phyloP scores from a whole-genome alignment of 768 basidiomycete species.

The Mycena floridula region DNA sequence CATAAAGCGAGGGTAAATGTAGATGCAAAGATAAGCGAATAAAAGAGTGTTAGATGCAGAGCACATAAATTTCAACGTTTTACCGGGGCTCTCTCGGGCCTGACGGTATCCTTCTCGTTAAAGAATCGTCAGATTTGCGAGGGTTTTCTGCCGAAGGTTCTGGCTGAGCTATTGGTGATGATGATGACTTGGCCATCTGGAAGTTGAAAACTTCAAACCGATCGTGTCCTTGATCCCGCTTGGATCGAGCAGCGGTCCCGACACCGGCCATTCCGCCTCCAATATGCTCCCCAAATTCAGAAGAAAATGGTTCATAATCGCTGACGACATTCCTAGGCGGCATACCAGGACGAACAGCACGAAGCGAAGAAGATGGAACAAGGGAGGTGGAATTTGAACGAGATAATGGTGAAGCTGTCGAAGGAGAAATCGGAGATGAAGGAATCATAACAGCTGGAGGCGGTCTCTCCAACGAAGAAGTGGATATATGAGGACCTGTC shows the following conservation, averaged over 20 bases:
- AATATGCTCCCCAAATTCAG: neutral
- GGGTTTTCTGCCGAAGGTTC: too few relatives aligned
- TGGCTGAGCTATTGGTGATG: too few relatives aligned
- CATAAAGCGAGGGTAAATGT: too few relatives aligned
- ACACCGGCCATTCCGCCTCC: neutral
- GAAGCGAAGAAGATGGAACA: neutral
- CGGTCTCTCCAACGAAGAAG: too few relatives aligned
- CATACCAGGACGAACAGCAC: neutral
- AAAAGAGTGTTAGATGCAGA: too few relatives aligned
- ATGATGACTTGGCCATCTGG: too few relatives aligned
- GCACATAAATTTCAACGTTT: too few relatives aligned
- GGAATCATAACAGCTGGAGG: neutral
- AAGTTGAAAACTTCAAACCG: neutral
- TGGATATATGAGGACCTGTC: too few relatives aligned
- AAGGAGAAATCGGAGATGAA: neutral
- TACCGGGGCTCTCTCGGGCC: too few relatives aligned
- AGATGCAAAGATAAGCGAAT: too few relatives aligned
- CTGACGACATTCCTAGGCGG: constrained; percentile 6
- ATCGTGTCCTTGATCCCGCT: neutral
- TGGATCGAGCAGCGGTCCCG: neutral
- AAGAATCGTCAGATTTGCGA: too few relatives aligned
- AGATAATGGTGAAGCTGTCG: neutral
- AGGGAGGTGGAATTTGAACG: neutral
- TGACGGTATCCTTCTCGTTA: too few relatives aligned
- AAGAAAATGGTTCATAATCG: neutral